Percentiles rank a stretch among this genome's conserved stretches.
Evolutionary conservation across 148 eudicot genomes (phyloP).

Genomic region (Rhododendron mucronatum): DNA sequence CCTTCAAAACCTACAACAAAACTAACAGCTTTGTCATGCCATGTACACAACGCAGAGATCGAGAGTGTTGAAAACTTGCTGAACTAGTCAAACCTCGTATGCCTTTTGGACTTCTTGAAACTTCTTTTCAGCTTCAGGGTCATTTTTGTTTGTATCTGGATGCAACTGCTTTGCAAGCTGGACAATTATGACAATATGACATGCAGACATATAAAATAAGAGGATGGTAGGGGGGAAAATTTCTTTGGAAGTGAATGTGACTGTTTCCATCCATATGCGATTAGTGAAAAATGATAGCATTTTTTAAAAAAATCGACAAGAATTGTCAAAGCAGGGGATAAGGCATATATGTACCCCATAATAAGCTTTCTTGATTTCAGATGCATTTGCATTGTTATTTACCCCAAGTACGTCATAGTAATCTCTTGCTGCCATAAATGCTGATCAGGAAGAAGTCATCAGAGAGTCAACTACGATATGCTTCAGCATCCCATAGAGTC

Average conservation of each 20-base stretch:
- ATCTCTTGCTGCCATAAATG: conserved; percentile 49
- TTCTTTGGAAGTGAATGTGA: background rate
- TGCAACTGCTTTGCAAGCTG: conserved; percentile 96
- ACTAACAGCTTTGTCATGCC: background rate
- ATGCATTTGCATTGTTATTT: conserved; percentile 59
- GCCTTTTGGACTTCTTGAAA: conserved; percentile 92
- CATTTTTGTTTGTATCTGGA: conserved; percentile 93
- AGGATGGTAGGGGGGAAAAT: background rate
- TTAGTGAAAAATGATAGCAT: background rate
- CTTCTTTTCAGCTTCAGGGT: conserved; percentile 86
- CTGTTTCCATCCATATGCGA: background rate
- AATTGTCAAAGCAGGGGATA: background rate
- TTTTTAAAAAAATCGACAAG: background rate
- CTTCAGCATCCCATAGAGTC: conserved; percentile 6
- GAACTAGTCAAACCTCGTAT: conserved; percentile 59
- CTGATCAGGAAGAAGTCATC: conserved; percentile 27
- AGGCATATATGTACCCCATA: conserved; percentile 61
- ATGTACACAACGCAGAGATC: background rate
- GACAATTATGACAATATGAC: background rate
- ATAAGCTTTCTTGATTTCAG: conserved; percentile 93
- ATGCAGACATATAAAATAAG: background rate
- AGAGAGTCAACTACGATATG: background rate
- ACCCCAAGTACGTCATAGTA: conserved; percentile 83
- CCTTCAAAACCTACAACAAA: conserved; percentile 69
- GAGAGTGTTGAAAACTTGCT: background rate